A percentile compares a stretch with the other conserved stretches of the same genome.
Evolutionary conservation across 495 filamentous ascomycete genomes (phyloP).

Genomic region (Aspergillus nidulans): DNA sequence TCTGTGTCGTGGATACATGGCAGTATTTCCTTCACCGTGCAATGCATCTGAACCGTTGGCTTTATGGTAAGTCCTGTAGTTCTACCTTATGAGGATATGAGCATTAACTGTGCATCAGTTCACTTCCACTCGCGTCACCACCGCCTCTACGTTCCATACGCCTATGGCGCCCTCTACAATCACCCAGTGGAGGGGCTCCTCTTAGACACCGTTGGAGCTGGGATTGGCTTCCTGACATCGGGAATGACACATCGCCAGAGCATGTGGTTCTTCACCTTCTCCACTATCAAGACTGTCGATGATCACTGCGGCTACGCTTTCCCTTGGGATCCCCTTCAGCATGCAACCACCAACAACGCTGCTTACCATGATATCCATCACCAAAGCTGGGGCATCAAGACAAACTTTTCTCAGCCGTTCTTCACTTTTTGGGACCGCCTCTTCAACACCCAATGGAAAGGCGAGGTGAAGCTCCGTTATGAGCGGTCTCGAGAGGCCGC

Average conservation of each 20-base stretch:
- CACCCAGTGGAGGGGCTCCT: slow-evolving; percentile 87
- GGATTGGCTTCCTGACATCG: slow-evolving; percentile 70
- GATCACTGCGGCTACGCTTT: slow-evolving; percentile 96
- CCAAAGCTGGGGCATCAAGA: slow-evolving; percentile 96
- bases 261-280: slow-evolving; percentile 79
- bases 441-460: slow-evolving; percentile 43
- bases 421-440: slow-evolving; percentile 51
- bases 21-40: slow-evolving; percentile 93
- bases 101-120: slow-evolving; percentile 40
- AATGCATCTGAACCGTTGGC: slow-evolving; percentile 94
- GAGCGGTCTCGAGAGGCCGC: slow-evolving; percentile 41
- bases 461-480: slow-evolving; percentile 42
- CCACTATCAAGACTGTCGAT: slow-evolving; percentile 92
- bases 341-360: slow-evolving; percentile 86
- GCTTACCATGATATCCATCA: slow-evolving; percentile 97
- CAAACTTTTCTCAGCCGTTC: slow-evolving; percentile 51
- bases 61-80: slow-evolving; percentile 72
- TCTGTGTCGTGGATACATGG: slow-evolving; percentile 83
- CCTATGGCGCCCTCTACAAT: slow-evolving; percentile 95
- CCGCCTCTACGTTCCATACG: slow-evolving; percentile 93
- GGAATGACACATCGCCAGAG: slow-evolving; percentile 74
- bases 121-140: slow-evolving; percentile 93
- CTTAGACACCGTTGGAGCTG: slow-evolving; percentile 83
- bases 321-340: slow-evolving; percentile 91
- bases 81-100: neutral